These are phyloP conservation scores for Coemansia sp. DNA, from an alignment of 192 early-diverging fungal species.

Conservation along the genomic window DNA sequence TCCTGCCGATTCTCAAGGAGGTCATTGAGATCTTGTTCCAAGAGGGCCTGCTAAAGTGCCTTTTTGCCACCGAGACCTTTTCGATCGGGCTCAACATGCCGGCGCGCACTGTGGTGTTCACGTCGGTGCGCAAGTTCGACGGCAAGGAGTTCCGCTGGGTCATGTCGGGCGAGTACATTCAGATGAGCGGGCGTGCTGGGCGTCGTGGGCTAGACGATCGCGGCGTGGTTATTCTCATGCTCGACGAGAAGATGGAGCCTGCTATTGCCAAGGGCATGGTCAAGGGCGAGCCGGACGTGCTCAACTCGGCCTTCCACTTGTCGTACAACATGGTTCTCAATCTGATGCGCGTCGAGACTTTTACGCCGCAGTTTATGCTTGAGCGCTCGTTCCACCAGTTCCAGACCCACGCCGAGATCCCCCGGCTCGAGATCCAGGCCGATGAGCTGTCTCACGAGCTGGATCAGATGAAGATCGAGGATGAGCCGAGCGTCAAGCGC, in stretches of 20 bases:
- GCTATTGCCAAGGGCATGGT: slow-evolving; percentile 91
- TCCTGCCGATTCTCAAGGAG: slow-evolving; percentile 96
- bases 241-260: slow-evolving; percentile 95
- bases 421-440: slow-evolving; percentile 62
- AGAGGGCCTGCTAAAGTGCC: slow-evolving; percentile 93
- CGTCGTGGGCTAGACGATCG: slow-evolving; percentile 96
- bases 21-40: slow-evolving; percentile 97
- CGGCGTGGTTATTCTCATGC: slow-evolving; percentile 96
- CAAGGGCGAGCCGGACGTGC: slow-evolving; percentile 78
- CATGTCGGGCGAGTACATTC: slow-evolving; percentile 95
- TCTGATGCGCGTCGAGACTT: slow-evolving; percentile 90
- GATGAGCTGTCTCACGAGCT: slow-evolving; percentile 54
- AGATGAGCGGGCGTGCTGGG: slow-evolving; percentile 98
- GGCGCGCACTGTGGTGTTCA: slow-evolving; percentile 97
- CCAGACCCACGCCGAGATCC: slow-evolving; percentile 84
- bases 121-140: slow-evolving; percentile 89
- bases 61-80: slow-evolving; percentile 99
- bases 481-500: slow-evolving; percentile 69
- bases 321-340: slow-evolving; percentile 98
- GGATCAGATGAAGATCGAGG: slow-evolving; percentile 59
- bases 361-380: slow-evolving; percentile 91
- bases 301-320: slow-evolving; percentile 94
- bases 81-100: slow-evolving; percentile 99
- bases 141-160: slow-evolving; percentile 85
- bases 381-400: slow-evolving; percentile 91